Conservation (phyloP, 305 asterid genomes). For the Rubia peregrina region DNA sequence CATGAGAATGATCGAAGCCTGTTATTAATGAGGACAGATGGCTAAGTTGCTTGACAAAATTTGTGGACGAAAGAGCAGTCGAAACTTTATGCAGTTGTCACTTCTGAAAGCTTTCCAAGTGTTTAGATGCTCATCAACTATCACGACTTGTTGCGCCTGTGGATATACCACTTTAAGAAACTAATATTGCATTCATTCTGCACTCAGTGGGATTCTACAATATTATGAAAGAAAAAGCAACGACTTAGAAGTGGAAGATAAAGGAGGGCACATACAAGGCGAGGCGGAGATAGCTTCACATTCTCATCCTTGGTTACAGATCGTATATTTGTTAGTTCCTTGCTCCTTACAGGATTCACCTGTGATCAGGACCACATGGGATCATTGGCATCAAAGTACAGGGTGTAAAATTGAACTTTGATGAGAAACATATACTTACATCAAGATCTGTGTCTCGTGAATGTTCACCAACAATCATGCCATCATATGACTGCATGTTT, state of each 20-base stretch:
- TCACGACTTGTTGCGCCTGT: background rate
- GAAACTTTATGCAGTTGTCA: background rate
- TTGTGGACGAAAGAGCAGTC: background rate
- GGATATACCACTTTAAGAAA: background rate
- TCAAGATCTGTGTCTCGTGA: slow-evolving; percentile 96
- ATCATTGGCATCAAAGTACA: slow-evolving; percentile 16
- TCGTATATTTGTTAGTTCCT: slow-evolving; percentile 80
- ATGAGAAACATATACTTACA: slow-evolving; percentile 39
- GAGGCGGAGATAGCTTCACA: slow-evolving; percentile 94
- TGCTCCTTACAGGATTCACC: slow-evolving; percentile 82
- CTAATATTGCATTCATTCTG: background rate
- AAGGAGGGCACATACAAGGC: slow-evolving; percentile 47
- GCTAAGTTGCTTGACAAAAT: background rate
- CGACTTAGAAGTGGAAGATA: background rate
- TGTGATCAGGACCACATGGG: slow-evolving; percentile 24
- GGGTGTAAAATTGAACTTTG: slow-evolving; percentile 7
- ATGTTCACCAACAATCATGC: slow-evolving; percentile 99
- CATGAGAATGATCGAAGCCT: background rate
- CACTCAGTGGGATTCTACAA: background rate
- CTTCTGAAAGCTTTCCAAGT: background rate
- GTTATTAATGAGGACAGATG: background rate
- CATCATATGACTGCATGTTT: slow-evolving; percentile 80
- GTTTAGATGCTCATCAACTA: background rate
- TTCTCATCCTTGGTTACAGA: slow-evolving; percentile 84
- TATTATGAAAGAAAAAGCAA: slow-evolving; percentile 12